Conservation (phyloP, 75 land plant genomes). For the Selaginella tamariscina region DNA sequence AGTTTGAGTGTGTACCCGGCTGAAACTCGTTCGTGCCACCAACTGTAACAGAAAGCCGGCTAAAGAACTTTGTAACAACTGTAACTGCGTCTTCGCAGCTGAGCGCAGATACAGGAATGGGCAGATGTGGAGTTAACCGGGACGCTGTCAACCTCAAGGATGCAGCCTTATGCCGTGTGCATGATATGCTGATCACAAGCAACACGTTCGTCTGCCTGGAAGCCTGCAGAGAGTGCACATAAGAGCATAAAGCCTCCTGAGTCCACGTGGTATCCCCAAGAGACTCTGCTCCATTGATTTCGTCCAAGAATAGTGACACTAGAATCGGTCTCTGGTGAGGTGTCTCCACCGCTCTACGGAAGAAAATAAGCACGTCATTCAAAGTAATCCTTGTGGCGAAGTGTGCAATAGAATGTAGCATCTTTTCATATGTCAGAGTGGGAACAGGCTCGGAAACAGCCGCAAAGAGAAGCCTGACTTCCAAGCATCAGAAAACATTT, state of each 20-base stretch:
- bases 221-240: neutral
- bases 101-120: neutral
- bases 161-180: neutral
- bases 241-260: neutral
- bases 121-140: neutral
- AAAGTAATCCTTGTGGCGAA: neutral
- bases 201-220: neutral
- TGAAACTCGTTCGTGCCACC: neutral
- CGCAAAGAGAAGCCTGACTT: conserved; percentile 1
- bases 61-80: neutral
- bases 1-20: neutral
- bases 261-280: neutral
- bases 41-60: neutral
- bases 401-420: conserved; percentile 3
- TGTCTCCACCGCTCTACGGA: neutral
- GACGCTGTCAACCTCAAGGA: neutral
- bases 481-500: neutral
- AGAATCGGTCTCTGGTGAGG: neutral
- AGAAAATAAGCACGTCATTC: conserved; percentile 2
- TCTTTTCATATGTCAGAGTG: neutral
- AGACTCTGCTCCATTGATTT: neutral
- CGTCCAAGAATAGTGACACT: neutral
- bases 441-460: neutral
- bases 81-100: neutral
- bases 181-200: neutral